A percentile compares a stretch with the other conserved stretches of the same genome.
phyloP scores from a whole-genome alignment of 495 filamentous ascomycete genomes.

The Eremomyces bilateralis region DNA sequence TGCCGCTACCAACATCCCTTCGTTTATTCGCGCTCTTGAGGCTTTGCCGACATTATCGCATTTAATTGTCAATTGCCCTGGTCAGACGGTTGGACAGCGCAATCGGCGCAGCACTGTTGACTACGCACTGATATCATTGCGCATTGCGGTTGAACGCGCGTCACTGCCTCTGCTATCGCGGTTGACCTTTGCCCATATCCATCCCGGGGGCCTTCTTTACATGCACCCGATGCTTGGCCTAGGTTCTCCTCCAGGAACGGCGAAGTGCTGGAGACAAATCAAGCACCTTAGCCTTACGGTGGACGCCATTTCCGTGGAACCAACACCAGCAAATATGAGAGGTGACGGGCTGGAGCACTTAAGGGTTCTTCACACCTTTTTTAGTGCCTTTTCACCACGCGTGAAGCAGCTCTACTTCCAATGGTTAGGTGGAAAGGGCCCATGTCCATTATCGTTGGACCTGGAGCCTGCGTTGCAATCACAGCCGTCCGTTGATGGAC shows the following conservation, averaged over 20 bases:
- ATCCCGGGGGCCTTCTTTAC: conserved; percentile 47
- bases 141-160: conserved; percentile 51
- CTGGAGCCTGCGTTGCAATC: conserved; percentile 36
- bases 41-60: conserved; percentile 40
- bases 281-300: conserved; percentile 43
- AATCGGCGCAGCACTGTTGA: conserved; percentile 56
- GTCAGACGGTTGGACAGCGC: conserved; percentile 34
- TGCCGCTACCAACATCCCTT: conserved; percentile 58
- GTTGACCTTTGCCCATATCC: conserved; percentile 42
- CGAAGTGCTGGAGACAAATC: conserved; percentile 50
- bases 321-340: no score
- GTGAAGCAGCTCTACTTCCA: conserved; percentile 44
- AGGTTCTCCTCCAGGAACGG: conserved; percentile 39
- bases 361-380: conserved; percentile 52
- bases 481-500: no score
- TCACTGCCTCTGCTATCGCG: conserved; percentile 34
- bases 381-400: conserved; percentile 36
- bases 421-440: conserved; percentile 46
- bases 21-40: conserved; percentile 49
- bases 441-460: conserved; percentile 42
- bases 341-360: conserved; percentile 39
- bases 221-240: conserved; percentile 43
- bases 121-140: conserved; percentile 60
- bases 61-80: conserved; percentile 48
- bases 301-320: conserved; percentile 29